These are phyloP conservation scores for Ophiostoma himal-ulmi DNA, from an alignment of 2,329 filamentous ascomycete species.

Conservation along the genomic window DNA sequence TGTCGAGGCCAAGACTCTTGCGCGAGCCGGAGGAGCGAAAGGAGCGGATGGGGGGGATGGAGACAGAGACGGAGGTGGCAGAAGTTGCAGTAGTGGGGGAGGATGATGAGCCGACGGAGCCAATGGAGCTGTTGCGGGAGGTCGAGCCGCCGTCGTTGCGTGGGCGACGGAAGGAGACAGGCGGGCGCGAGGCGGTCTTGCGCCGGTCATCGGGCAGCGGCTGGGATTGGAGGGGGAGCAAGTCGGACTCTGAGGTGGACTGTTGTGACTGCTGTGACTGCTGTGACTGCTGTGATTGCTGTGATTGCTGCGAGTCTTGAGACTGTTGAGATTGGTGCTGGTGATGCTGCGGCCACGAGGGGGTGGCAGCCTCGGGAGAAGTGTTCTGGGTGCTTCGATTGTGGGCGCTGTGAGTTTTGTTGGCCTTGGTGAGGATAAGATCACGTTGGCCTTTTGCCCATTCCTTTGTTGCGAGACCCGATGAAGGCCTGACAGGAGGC, in stretches of 20 bases:
- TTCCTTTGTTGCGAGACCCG: conserved; percentile 31
- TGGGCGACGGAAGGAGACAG: conserved; percentile 46
- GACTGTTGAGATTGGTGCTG: not conserved
- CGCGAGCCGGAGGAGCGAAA: conserved; percentile 54
- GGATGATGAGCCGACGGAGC: conserved; percentile 7
- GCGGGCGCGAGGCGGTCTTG: conserved; percentile 40
- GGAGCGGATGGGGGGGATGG: conserved; percentile 49
- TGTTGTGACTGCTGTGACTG: not conserved
- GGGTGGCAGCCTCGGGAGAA: not conserved
- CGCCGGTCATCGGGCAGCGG: conserved; percentile 45
- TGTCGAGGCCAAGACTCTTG: conserved; percentile 47
- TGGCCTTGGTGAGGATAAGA: conserved; percentile 35
- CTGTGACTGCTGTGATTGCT: not conserved
- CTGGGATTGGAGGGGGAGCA: not conserved
- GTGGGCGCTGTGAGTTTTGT: not conserved
- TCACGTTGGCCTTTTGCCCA: conserved; percentile 43
- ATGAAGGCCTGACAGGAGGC: not conserved
- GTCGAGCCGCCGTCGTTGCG: conserved; percentile 28
- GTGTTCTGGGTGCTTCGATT: not conserved
- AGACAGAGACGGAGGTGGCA: conserved; percentile 29
- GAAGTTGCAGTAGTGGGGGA: conserved; percentile 21
- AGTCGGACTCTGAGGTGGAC: not conserved
- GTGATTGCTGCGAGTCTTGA: not conserved
- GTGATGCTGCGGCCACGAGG: not conserved
- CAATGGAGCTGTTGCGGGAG: conserved; percentile 15